phyloP scores from a whole-genome alignment of 2,329 filamentous ascomycete species.

The Penicillium sp. region DNA sequence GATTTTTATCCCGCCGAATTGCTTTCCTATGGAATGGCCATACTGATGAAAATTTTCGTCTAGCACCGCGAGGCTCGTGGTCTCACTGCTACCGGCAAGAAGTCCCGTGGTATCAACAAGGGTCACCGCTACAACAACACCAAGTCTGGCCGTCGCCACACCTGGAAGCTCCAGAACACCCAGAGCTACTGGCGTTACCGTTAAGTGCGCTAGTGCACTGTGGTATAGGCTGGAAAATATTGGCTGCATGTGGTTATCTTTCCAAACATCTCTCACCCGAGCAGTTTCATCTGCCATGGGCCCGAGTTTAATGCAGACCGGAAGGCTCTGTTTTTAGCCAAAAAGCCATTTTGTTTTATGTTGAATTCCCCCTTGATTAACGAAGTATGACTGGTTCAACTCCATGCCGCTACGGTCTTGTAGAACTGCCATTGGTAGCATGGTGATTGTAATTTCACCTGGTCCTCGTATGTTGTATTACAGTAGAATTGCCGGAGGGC shows the following conservation, averaged over 20 bases:
- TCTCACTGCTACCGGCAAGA: constrained; percentile 98
- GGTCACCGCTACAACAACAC: constrained; percentile 99
- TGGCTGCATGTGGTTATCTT: constrained; percentile 37
- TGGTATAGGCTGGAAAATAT: constrained; percentile 33
- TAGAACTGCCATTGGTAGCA: constrained; percentile 1
- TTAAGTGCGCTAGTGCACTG: constrained; percentile 49
- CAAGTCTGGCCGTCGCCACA: constrained; percentile 94
- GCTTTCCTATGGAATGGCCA: not conserved
- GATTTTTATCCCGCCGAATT: constrained; percentile 8
- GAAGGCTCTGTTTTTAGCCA: constrained; percentile 40
- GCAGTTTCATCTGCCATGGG: constrained; percentile 29
- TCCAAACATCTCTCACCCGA: constrained; percentile 33
- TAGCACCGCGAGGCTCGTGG: constrained; percentile 96
- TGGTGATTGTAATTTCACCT: not conserved
- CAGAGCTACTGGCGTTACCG: constrained; percentile 98
- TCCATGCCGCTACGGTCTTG: constrained; percentile 16
- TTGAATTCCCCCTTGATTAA: constrained; percentile 35
- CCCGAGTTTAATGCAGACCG: constrained; percentile 39
- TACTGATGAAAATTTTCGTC: constrained; percentile 24
- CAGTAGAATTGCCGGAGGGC: not conserved
- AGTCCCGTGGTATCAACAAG: constrained; percentile 98
- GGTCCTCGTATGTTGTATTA: not conserved
- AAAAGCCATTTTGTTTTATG: constrained; percentile 37
- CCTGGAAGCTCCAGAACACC: constrained; percentile 99
- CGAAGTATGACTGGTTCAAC: constrained; percentile 40